A percentile compares a stretch with the other conserved stretches of the same genome.
Conservation (phyloP, 768 basidiomycete genomes). For the Jaapia argillacea region DNA sequence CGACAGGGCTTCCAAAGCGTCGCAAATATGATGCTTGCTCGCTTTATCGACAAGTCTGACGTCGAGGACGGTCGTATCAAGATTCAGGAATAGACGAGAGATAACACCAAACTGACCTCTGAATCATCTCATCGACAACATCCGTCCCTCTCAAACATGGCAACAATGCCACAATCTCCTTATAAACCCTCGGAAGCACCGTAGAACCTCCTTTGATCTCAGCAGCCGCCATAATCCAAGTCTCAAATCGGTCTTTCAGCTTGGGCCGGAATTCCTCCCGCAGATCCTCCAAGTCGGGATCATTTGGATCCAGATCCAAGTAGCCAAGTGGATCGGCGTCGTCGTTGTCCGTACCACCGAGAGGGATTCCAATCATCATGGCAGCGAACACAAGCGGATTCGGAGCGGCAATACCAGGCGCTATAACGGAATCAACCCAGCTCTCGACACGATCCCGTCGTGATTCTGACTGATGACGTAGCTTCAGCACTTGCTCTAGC, state of each 20-base stretch:
- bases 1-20: conserved; percentile 38
- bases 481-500: conserved; percentile 34
- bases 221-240: conserved; percentile 37
- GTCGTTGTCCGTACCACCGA: conserved; percentile 27
- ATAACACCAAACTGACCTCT: conserved; percentile 28
- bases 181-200: conserved; percentile 31
- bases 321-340: conserved; percentile 38
- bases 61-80: background rate
- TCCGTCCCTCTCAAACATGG: conserved; percentile 44
- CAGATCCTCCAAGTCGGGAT: conserved; percentile 50
- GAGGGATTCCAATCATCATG: conserved; percentile 49
- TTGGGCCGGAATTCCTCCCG: conserved; percentile 51
- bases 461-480: conserved; percentile 25
- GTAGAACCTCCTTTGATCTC: conserved; percentile 27
- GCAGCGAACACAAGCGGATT: conserved; percentile 55
- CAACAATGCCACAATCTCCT: conserved; percentile 39
- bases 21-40: conserved; percentile 39
- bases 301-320: conserved; percentile 39
- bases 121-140: conserved; percentile 44
- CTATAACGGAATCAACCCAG: conserved; percentile 41
- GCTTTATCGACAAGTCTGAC: conserved; percentile 43
- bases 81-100: background rate
- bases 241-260: conserved; percentile 45
- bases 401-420: conserved; percentile 24
- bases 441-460: conserved; percentile 37